Evolutionary conservation across 1,284 basidiomycete species (phyloP), one percentile per base, ranked within the genome.

Genomic region (Afroboletus lepidellus): DNA sequence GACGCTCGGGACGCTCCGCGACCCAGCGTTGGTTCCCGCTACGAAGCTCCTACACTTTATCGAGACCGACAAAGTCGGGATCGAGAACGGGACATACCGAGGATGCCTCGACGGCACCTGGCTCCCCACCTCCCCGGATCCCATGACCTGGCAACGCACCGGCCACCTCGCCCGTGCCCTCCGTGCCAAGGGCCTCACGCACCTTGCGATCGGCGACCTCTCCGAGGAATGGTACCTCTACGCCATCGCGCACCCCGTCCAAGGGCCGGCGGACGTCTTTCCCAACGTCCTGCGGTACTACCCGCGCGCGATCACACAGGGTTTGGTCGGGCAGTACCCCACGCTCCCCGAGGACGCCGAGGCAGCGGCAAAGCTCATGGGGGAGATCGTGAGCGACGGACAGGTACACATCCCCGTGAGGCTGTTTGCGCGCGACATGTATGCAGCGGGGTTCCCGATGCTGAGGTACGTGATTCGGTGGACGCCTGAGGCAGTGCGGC

Each of bases 161-260:
- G 84, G 85, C 5, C 73, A 67, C 3, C 74, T 90, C 51, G 84
- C 83, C 0, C 65, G 66, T 8, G 77, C 72, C 3, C 75, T 91
- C 8, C 68, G 63, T 27, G 76, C 72, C 15, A 82, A 80, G 21
- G 87, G 88, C 3, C n/a, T n/a, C n/a, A n/a, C n/a, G n/a, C n/a
- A n/a, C n/a, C n/a, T n/a, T n/a, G 70, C 84, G 39, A 66, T 85
- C 20, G 88, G 89, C 8, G 85, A 90, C 55, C 73, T 89, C 44
- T 74, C 74, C 16, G 88, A 90, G 58, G 88, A 90, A 66, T 90
- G 88, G 85, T 85, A 81, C 65, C 77, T 89, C 51, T 90, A 90
- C 60, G 77, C 83, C 11, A 80, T 86, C 58, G 81, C 85, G 2
- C 81, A 89, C 63, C 79, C 81, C 1, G 75, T 87, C 44, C 43